Percentiles rank a stretch among this genome's conserved stretches.
phyloP scores from a whole-genome alignment of 805 yeast genomes.

The Candida golubevii region DNA sequence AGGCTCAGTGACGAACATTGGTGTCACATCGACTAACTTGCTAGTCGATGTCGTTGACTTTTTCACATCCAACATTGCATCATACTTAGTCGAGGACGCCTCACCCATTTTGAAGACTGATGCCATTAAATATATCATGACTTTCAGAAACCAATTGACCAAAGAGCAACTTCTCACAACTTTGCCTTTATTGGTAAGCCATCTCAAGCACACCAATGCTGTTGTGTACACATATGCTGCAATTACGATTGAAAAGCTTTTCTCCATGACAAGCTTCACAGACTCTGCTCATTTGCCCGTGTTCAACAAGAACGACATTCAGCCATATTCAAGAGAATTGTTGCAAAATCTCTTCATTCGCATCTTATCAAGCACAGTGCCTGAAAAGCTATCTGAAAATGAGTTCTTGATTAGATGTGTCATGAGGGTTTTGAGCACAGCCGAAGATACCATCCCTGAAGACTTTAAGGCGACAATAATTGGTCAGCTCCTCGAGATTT shows the following conservation, averaged over 20 bases:
- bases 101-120: constrained; percentile 85
- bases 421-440: constrained; percentile 73
- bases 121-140: constrained; percentile 85
- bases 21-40: constrained; percentile 82
- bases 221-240: constrained; percentile 94
- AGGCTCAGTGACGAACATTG: constrained; percentile 80
- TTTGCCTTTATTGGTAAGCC: constrained; percentile 71
- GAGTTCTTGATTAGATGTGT: constrained; percentile 88
- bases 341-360: constrained; percentile 63
- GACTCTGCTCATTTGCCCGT: constrained; percentile 52
- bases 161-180: constrained; percentile 77
- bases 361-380: constrained; percentile 50
- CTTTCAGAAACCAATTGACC: constrained; percentile 88
- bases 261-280: constrained; percentile 62
- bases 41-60: constrained; percentile 83
- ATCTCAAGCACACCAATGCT: constrained; percentile 54
- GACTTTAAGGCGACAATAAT: constrained; percentile 46
- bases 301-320: constrained; percentile 70
- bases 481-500: constrained; percentile 63
- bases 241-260: constrained; percentile 82
- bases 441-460: constrained; percentile 57
- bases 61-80: constrained; percentile 75
- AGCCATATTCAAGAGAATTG: constrained; percentile 54
- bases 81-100: constrained; percentile 62
- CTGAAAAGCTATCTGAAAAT: constrained; percentile 92